Evolutionary conservation across 768 basidiomycete genomes (phyloP), one percentile per base, ranked within the genome.

Genomic region (Inosperma sp.): DNA sequence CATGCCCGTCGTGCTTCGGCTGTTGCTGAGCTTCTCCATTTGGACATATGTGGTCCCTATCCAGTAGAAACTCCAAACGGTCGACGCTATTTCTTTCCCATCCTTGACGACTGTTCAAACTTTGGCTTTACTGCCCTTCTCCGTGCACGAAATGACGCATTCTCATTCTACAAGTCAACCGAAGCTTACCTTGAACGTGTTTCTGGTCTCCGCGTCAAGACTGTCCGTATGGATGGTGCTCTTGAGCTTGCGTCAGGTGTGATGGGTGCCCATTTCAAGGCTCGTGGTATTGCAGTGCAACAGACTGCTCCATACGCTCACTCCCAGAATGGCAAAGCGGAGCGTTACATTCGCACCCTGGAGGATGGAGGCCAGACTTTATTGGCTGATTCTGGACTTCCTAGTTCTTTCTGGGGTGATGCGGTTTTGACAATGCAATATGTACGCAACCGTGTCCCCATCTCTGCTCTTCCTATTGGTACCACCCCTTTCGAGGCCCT

Each of bases 251-350:
- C 47, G 0, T 21, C 35, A 1, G 59, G 59, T 4, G 4, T 33
- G 3, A 30, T 56, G 34, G 35, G 4, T 54, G 35, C 13, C 7
- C 56, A 53, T 30, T 48, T 58, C 14, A 25, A 9, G 17, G 50
- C 35, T 0, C 23, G 40, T 8, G 69, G 66, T 0, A 65, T 69
- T 8, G 13, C 25, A 0, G 45, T 58, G 1, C 63, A 68, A 30
- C 10, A 55, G 0, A 59, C 64, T 4, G 59, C 55, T 1, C 62
- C 68, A 0, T 68, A 69, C 54, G 59, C 65, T 2, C 66, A 70
- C 30, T 57, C 61, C 5, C 67, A 70, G 54, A 70, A 70, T 52
- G 61, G 68, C 0, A 64, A 64, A 30, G 60, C 54, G 1, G 64
- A 72, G 37, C 49, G 62, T 0, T 65, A 60, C 33, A 62, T 71